These are phyloP conservation scores for Exophiala xenobiotica DNA, from an alignment of 2,329 filamentous ascomycete genomes.

Conservation along the genomic window DNA sequence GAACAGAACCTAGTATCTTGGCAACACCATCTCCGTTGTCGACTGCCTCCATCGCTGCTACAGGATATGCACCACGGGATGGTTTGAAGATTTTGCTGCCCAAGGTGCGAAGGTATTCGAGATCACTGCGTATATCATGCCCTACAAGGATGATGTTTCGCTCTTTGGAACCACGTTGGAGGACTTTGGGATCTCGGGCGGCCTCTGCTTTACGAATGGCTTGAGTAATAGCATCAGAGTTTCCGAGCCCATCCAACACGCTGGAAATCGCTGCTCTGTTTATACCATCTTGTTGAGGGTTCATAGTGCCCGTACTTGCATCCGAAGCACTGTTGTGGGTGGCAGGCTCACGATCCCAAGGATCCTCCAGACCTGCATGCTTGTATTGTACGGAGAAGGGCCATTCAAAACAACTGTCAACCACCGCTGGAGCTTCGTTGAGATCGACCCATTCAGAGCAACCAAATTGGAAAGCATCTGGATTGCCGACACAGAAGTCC, in stretches of 20 bases:
- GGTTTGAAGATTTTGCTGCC: conserved; percentile 55
- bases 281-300: conserved; percentile 16
- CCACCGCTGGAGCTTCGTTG: conserved; percentile 43
- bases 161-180: conserved; percentile 30
- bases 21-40: conserved; percentile 7
- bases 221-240: conserved; percentile 14
- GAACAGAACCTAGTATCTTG: conserved; percentile 49
- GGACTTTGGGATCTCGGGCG: conserved; percentile 1
- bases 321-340: background rate
- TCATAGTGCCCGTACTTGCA: conserved; percentile 9
- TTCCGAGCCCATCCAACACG: conserved; percentile 10
- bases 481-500: conserved; percentile 69
- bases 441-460: conserved; percentile 55
- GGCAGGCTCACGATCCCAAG: conserved; percentile 9
- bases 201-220: too few relatives aligned
- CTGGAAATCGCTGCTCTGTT: conserved; percentile 19
- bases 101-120: conserved; percentile 65
- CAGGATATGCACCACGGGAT: conserved; percentile 16
- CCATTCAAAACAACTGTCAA: conserved; percentile 58
- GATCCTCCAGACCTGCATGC: conserved; percentile 19
- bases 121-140: conserved; percentile 68
- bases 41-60: conserved; percentile 37
- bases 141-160: conserved; percentile 75
- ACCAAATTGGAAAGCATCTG: conserved; percentile 73
- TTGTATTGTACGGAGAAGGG: conserved; percentile 49